Conservation (phyloP, 2,329 filamentous ascomycete species). For the Colletotrichum musicola region DNA sequence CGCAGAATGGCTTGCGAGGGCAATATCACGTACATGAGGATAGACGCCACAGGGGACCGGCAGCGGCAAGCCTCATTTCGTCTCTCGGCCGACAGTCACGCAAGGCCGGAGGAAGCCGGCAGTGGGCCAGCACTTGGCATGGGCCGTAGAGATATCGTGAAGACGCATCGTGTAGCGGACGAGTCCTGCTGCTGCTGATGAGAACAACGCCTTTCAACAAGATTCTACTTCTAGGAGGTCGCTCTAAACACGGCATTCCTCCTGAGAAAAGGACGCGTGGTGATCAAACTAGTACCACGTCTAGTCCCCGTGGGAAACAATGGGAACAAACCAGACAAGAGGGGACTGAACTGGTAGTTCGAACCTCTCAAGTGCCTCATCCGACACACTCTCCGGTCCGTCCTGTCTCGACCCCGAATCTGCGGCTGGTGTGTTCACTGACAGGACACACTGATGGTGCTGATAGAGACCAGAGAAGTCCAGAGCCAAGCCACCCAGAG, state of each 20-base stretch:
- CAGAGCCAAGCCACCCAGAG: constrained; percentile 19
- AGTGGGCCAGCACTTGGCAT: background rate
- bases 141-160: no score
- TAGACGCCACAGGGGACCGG: background rate
- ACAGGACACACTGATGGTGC: background rate
- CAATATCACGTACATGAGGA: background rate
- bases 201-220: background rate
- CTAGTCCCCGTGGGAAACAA: constrained; percentile 14
- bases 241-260: background rate
- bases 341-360: background rate
- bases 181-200: no score
- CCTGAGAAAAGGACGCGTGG: constrained; percentile 1
- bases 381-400: constrained; percentile 21
- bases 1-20: background rate
- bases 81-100: background rate
- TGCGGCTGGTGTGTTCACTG: no score
- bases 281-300: background rate
- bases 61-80: constrained; percentile 9
- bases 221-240: background rate
- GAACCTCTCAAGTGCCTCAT: constrained; percentile 23
- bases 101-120: background rate
- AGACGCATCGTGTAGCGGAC: background rate
- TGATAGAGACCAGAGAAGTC: background rate
- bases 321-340: constrained; percentile 21
- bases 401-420: constrained; percentile 25